Evolutionary conservation across 1,139 yeast species (phyloP).

Genomic region (Yamadazyma buinensis): DNA sequence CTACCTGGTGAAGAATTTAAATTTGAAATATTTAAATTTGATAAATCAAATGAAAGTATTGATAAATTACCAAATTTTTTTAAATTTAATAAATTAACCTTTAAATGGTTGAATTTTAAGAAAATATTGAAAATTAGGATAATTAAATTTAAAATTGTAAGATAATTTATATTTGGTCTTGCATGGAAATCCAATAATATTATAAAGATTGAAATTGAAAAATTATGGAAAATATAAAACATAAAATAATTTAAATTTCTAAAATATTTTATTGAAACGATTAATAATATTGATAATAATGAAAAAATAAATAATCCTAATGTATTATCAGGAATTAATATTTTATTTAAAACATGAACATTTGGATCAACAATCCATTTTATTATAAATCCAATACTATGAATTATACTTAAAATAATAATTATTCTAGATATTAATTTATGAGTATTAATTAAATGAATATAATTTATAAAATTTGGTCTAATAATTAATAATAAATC

Average conservation of each 20-base stretch:
- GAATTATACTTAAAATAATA: slow-evolving; percentile 48
- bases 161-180: slow-evolving; percentile 35
- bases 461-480: slow-evolving; percentile 49
- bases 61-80: slow-evolving; percentile 2
- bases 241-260: slow-evolving; percentile 23
- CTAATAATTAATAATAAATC: slow-evolving; percentile 57
- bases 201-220: slow-evolving; percentile 28
- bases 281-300: slow-evolving; percentile 38
- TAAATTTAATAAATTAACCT: background rate
- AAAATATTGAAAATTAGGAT: slow-evolving; percentile 23
- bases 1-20: slow-evolving; percentile 24
- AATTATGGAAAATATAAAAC: slow-evolving; percentile 35
- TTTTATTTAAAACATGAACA: slow-evolving; percentile 35
- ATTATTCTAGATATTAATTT: slow-evolving; percentile 78
- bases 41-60: slow-evolving; percentile 5
- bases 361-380: slow-evolving; percentile 44
- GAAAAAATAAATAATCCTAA: slow-evolving; percentile 57
- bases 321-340: slow-evolving; percentile 47
- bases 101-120: background rate
- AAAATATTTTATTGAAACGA: slow-evolving; percentile 48
- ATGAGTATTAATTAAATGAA: slow-evolving; percentile 58
- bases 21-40: background rate
- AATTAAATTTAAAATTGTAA: slow-evolving; percentile 17
- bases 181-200: slow-evolving; percentile 37
- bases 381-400: slow-evolving; percentile 52